phyloP scores from a whole-genome alignment of 441 rosid genomes.

The Erodium trifolium region DNA sequence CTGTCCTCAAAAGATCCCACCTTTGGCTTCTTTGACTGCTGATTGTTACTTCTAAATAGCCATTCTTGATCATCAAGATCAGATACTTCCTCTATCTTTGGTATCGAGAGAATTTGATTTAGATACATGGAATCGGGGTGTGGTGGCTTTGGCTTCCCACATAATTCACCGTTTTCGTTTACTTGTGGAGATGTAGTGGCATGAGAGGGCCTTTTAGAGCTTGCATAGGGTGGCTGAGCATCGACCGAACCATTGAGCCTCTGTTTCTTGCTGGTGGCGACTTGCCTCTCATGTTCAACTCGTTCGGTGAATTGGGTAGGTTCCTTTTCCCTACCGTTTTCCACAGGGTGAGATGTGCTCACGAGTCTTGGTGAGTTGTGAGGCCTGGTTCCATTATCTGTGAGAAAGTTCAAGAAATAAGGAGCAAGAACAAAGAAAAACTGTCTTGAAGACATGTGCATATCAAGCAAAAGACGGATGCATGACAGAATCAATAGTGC shows the following conservation, averaged over 20 bases:
- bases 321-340: conserved; percentile 46
- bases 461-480: no score
- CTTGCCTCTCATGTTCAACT: conserved; percentile 27
- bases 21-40: conserved; percentile 18
- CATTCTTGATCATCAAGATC: conserved; percentile 40
- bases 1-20: conserved; percentile 23
- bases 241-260: conserved; percentile 36
- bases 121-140: conserved; percentile 51
- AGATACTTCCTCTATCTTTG: conserved; percentile 31
- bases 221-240: conserved; percentile 16
- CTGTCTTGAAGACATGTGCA: no score
- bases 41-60: conserved; percentile 29
- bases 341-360: conserved; percentile 26
- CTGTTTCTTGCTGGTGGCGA: conserved; percentile 30
- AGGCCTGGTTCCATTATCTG: conserved; percentile 46
- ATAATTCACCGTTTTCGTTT: conserved; percentile 32
- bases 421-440: conserved; percentile 15
- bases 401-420: conserved; percentile 28
- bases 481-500: no score
- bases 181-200: conserved; percentile 16
- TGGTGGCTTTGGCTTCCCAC: conserved; percentile 27
- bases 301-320: conserved; percentile 25
- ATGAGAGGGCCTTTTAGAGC: conserved; percentile 18
- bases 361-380: conserved; percentile 32
- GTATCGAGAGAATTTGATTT: conserved; percentile 43